Evolutionary conservation across 2,329 filamentous ascomycete species (phyloP).

Genomic region (Fonsecaea nubica): DNA sequence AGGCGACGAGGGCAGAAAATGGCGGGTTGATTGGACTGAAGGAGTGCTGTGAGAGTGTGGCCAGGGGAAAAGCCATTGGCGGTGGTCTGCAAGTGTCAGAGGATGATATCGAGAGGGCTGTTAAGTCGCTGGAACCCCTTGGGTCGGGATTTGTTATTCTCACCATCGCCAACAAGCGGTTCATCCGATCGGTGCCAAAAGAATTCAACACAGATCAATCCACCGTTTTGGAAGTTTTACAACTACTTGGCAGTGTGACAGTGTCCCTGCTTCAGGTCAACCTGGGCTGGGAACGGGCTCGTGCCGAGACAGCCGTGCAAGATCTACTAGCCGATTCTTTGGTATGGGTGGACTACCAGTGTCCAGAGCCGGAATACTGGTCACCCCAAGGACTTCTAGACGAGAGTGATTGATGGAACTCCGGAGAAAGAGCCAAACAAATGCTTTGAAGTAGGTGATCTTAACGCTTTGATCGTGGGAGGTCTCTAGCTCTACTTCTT

Average conservation of each 20-base stretch:
- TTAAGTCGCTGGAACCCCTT: constrained; percentile 83
- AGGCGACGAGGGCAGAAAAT: constrained; percentile 85
- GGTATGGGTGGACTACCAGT: constrained; percentile 92
- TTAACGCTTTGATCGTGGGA: not conserved
- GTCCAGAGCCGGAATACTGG: constrained; percentile 91
- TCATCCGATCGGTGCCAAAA: constrained; percentile 91
- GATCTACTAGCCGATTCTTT: constrained; percentile 87
- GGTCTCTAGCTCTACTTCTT: constrained; percentile 27
- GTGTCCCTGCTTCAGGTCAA: constrained; percentile 88
- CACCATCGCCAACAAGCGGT: constrained; percentile 79
- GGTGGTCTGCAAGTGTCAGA: constrained; percentile 79
- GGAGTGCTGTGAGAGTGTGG: constrained; percentile 79
- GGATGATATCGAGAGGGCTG: constrained; percentile 90
- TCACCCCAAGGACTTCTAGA: constrained; percentile 55
- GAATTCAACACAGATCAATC: constrained; percentile 95
- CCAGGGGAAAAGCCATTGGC: constrained; percentile 74
- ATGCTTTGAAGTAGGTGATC: not conserved
- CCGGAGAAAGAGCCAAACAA: not conserved
- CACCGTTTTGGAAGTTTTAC: constrained; percentile 86
- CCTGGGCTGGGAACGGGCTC: constrained; percentile 79
- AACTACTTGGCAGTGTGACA: constrained; percentile 87
- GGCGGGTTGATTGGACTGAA: constrained; percentile 85
- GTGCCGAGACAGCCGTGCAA: constrained; percentile 87
- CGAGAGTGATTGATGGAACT: constrained; percentile 47
- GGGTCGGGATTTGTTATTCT: constrained; percentile 87